Conservation (phyloP, 2,329 filamentous ascomycete genomes). For the Talaromyces amestolkiae region DNA sequence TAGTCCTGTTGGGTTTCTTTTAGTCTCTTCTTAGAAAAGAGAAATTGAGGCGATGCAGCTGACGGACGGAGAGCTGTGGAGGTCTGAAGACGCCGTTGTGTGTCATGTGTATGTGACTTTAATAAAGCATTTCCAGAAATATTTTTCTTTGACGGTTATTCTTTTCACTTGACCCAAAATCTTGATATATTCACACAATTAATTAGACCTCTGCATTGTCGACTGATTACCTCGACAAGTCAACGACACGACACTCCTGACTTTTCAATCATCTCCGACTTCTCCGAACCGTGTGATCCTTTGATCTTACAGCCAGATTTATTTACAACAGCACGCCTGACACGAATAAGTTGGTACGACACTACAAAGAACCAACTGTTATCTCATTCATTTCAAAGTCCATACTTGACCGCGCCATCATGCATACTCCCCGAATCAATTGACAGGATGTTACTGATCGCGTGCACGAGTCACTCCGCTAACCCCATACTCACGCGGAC, state of each 20-base stretch:
- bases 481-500: conserved; percentile 4
- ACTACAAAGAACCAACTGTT: neutral
- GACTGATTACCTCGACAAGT: neutral
- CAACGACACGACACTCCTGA: neutral
- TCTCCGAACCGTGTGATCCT: conserved; percentile 2
- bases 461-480: neutral
- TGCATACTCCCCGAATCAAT: neutral
- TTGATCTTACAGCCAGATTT: neutral
- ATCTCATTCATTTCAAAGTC: neutral
- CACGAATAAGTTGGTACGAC: neutral
- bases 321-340: neutral
- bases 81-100: neutral
- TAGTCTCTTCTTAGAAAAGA: neutral
- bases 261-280: neutral
- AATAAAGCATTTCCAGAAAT: neutral
- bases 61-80: neutral
- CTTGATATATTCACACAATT: too few species aligned
- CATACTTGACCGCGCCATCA: neutral
- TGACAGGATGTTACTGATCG: neutral
- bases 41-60: neutral
- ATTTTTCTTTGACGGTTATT: neutral
- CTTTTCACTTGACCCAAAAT: too few species aligned
- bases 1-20: neutral
- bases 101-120: neutral
- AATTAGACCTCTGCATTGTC: neutral